Percentiles rank a stretch among this genome's conserved stretches.
These are phyloP conservation scores for Pyricularia pennisetigena DNA, from an alignment of 2,329 filamentous ascomycete species.

Conservation along the genomic window DNA sequence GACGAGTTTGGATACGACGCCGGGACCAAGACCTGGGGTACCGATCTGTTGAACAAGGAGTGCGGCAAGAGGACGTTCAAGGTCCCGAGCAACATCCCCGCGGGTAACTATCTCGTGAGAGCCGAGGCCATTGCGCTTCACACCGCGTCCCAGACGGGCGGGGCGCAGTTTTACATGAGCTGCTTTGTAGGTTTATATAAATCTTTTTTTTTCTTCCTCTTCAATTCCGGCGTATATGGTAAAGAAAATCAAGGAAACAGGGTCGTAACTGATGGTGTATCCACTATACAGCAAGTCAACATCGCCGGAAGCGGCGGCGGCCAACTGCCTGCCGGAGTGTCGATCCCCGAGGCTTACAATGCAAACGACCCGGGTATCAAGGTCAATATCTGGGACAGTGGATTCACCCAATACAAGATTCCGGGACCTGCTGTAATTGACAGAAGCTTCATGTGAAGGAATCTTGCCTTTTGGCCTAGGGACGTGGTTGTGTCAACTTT, in stretches of 20 bases:
- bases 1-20: constrained; percentile 37
- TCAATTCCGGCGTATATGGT: neutral
- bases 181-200: constrained; percentile 14
- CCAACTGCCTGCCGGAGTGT: constrained; percentile 28
- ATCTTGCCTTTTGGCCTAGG: neutral
- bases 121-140: constrained; percentile 35
- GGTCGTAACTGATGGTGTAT: neutral
- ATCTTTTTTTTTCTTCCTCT: neutral
- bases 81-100: constrained; percentile 27
- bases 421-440: constrained; percentile 24
- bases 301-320: constrained; percentile 11
- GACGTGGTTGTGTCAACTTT: too few relatives aligned
- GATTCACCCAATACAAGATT: constrained; percentile 23
- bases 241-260: neutral
- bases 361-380: constrained; percentile 35
- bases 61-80: constrained; percentile 24
- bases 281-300: neutral
- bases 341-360: constrained; percentile 38
- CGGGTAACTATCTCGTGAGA: constrained; percentile 34
- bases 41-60: constrained; percentile 16
- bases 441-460: neutral
- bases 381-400: constrained; percentile 31
- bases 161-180: constrained; percentile 17
- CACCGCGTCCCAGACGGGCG: constrained; percentile 18
- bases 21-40: constrained; percentile 32